Percentiles rank a stretch among this genome's conserved stretches.
Conservation (phyloP, 257 asterid species). For the Vinca minor region DNA sequence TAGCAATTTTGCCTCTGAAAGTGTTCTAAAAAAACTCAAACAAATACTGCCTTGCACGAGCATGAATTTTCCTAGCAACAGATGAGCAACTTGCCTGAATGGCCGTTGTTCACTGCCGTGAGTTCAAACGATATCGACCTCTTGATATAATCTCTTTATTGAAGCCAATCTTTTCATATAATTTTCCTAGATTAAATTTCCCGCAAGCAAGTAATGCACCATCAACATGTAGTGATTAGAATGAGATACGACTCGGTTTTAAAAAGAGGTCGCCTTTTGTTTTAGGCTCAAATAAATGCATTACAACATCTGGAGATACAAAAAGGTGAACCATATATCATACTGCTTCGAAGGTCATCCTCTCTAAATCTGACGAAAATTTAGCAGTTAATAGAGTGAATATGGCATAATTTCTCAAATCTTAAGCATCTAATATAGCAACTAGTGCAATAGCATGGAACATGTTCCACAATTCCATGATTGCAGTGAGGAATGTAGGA, state of each 20-base stretch:
- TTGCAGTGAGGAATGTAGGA: background rate
- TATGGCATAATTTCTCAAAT: background rate
- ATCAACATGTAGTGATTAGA: background rate
- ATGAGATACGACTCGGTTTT: background rate
- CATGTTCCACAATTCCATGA: background rate
- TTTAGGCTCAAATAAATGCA: background rate
- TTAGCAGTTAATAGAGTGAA: background rate
- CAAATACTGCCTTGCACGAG: background rate
- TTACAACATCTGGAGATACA: too few species aligned
- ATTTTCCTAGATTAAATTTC: constrained; percentile 72
- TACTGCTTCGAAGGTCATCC: too few species aligned
- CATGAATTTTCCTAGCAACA: background rate
- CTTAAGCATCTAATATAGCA: background rate
- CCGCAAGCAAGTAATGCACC: constrained; percentile 27
- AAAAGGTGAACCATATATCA: too few species aligned
- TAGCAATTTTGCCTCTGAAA: background rate
- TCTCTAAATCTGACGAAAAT: background rate
- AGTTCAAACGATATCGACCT: constrained; percentile 87
- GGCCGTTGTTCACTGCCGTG: constrained; percentile 91
- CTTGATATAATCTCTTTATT: constrained; percentile 86
- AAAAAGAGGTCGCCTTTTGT: background rate
- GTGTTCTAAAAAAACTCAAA: background rate
- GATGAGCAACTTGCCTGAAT: constrained; percentile 47
- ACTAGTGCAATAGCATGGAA: background rate
- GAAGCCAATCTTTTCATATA: constrained; percentile 85